Percentiles rank a stretch among this genome's conserved stretches.
Evolutionary conservation across 148 eudicot genomes (phyloP).

Genomic region (Polygonum maritimum): DNA sequence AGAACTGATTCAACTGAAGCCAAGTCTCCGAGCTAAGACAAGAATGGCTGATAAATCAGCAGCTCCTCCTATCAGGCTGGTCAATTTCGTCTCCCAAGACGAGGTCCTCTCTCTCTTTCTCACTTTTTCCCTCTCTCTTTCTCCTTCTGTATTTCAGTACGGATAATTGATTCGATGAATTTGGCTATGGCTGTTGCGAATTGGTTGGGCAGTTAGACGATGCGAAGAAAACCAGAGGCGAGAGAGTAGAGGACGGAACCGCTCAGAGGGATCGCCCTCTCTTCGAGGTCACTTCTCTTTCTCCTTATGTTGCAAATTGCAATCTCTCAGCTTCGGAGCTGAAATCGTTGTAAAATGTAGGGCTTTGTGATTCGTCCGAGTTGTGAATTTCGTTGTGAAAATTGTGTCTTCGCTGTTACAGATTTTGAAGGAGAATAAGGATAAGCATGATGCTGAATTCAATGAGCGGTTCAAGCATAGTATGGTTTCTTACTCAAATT

Average conservation of each 20-base stretch:
- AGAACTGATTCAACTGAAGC: not conserved
- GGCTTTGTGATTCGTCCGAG: not conserved
- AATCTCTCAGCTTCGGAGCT: not conserved
- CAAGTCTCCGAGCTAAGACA: not conserved
- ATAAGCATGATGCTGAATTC: slow-evolving; percentile 85
- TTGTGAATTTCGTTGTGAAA: not conserved
- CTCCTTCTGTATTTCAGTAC: not conserved
- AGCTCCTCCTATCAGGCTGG: slow-evolving; percentile 48
- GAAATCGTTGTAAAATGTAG: not conserved
- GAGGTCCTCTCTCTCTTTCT: slow-evolving; percentile 33
- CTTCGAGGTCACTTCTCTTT: slow-evolving; percentile 40
- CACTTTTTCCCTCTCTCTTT: not conserved
- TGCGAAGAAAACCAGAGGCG: slow-evolving; percentile 62
- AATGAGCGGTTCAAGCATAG: slow-evolving; percentile 81
- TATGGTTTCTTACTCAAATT: slow-evolving; percentile 20
- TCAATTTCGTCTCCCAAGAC: slow-evolving; percentile 83
- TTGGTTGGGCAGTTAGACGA: slow-evolving; percentile 52
- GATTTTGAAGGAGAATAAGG: slow-evolving; percentile 92
- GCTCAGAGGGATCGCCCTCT: slow-evolving; percentile 97
- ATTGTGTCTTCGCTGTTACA: slow-evolving; percentile 17
- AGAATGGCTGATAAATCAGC: slow-evolving; percentile 53
- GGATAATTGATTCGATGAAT: not conserved
- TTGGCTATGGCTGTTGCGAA: not conserved
- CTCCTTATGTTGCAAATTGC: not conserved
- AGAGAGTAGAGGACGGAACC: slow-evolving; percentile 88